Conservation (phyloP, 2,329 filamentous ascomycete species). For the Chaetothyriales sp. region DNA sequence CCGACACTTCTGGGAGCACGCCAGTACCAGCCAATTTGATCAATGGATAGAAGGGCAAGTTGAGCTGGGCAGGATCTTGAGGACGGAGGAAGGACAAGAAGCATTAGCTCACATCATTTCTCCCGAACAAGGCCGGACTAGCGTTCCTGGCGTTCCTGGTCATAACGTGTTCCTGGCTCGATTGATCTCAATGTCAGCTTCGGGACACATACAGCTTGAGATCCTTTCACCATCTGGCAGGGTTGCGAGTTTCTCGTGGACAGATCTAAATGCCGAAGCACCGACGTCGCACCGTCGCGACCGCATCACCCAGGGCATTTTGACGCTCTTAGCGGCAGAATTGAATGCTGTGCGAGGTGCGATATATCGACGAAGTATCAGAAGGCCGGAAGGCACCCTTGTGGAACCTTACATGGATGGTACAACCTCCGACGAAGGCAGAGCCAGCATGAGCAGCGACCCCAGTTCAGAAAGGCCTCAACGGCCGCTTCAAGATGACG, state of each 20-base stretch:
- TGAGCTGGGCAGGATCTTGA: not conserved
- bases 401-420: too few species aligned
- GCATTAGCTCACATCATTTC: not conserved
- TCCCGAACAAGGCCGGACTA: not conserved
- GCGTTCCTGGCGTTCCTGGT: not conserved
- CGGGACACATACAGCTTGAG: not conserved
- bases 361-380: not conserved
- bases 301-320: not conserved
- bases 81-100: not conserved
- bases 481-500: not conserved
- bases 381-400: not conserved
- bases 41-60: not conserved
- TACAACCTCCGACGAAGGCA: not conserved
- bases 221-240: not conserved
- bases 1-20: not conserved
- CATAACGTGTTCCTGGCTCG: not conserved
- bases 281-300: not conserved
- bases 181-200: not conserved
- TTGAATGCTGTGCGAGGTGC: not conserved
- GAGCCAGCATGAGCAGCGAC: not conserved
- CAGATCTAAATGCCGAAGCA: not conserved
- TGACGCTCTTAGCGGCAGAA: not conserved
- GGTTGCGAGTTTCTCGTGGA: not conserved
- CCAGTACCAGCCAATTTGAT: not conserved
- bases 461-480: not conserved